Evolutionary conservation across 495 filamentous ascomycete genomes (phyloP).

Genomic region (Viridothelium virens): DNA sequence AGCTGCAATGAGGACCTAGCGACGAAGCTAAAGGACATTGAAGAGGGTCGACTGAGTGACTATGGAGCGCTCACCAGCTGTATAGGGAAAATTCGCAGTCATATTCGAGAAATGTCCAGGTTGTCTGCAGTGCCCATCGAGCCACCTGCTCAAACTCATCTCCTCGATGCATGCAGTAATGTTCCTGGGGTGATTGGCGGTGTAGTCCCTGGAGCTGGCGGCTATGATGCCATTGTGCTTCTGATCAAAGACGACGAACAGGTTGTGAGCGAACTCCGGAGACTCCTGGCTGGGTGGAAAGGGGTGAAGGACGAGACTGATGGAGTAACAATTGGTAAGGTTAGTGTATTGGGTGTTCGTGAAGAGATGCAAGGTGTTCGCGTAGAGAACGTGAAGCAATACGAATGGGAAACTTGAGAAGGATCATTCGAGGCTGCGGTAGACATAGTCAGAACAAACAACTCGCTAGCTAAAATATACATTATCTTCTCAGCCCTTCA

Average conservation of each 20-base stretch:
- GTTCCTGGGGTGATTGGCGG: conserved; percentile 80
- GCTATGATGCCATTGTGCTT: conserved; percentile 83
- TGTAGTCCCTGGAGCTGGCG: conserved; percentile 89
- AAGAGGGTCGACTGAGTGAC: conserved; percentile 9
- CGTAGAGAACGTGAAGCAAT: conserved; percentile 54
- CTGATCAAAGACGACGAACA: conserved; percentile 65
- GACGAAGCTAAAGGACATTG: conserved; percentile 45
- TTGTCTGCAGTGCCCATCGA: conserved; percentile 80
- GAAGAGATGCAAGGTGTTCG: conserved; percentile 82
- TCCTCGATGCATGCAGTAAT: conserved; percentile 65
- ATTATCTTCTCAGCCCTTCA: too few species aligned
- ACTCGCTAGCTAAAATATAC: too few species aligned
- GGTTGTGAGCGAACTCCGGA: conserved; percentile 55
- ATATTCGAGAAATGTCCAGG: conserved; percentile 68
- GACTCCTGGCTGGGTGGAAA: conserved; percentile 59
- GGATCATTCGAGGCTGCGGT: not conserved
- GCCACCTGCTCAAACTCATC: conserved; percentile 71
- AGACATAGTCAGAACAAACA: too few species aligned
- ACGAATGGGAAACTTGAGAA: conserved; percentile 47
- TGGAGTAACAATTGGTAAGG: conserved; percentile 57
- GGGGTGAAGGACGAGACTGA: conserved; percentile 41
- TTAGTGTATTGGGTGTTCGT: conserved; percentile 68
- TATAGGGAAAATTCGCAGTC: conserved; percentile 46
- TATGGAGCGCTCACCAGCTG: conserved; percentile 25
- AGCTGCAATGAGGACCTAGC: conserved; percentile 64